A percentile compares a stretch with the other conserved stretches of the same genome.
These are phyloP conservation scores for Mycosphaerella arachidis DNA, from an alignment of 2,329 filamentous ascomycete species.

Conservation along the genomic window DNA sequence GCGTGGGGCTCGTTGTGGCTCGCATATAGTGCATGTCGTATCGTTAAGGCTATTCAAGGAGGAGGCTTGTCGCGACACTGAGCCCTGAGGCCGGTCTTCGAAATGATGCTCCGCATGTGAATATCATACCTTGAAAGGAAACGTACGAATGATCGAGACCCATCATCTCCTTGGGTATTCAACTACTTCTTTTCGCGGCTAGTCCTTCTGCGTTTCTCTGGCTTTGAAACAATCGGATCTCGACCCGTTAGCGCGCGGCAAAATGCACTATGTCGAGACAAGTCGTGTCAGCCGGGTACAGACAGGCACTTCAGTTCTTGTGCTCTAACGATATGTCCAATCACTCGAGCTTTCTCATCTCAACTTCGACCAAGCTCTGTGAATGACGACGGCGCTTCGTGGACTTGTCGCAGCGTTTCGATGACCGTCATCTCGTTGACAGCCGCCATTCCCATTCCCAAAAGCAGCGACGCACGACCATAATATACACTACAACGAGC, in stretches of 20 bases:
- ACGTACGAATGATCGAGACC: background rate
- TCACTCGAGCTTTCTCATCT: background rate
- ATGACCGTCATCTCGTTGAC: background rate
- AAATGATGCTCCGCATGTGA: too few species aligned
- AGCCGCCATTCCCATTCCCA: background rate
- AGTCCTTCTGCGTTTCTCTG: background rate
- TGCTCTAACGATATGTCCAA: background rate
- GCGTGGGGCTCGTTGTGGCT: too few species aligned
- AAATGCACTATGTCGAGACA: background rate
- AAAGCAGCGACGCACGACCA: background rate
- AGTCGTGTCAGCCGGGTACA: background rate
- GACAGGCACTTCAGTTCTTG: background rate
- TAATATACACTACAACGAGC: background rate
- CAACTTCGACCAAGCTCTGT: background rate
- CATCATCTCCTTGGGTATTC: background rate
- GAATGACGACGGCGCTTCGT: background rate
- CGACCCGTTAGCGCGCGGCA: background rate
- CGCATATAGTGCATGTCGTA: too few species aligned
- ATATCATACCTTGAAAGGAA: too few species aligned
- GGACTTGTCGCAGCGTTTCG: background rate
- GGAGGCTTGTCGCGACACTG: too few species aligned
- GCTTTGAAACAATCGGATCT: background rate
- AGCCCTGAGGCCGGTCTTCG: too few species aligned
- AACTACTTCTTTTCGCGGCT: background rate
- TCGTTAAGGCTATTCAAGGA: too few species aligned